Conservation (phyloP, 345 rosid genomes). For the Iberis pinnata region DNA sequence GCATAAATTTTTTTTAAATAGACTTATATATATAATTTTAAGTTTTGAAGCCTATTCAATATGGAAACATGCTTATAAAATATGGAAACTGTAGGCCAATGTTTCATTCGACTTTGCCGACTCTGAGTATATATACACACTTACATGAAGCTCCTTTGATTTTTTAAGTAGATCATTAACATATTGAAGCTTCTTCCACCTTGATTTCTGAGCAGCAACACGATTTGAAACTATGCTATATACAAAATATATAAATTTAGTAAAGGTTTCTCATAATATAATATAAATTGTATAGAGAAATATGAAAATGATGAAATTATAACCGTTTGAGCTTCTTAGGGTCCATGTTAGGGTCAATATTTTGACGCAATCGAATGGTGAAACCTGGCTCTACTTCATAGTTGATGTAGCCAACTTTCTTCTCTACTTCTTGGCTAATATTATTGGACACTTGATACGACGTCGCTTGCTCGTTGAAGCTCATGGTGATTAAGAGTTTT, state of each 20-base stretch:
- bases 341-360: slow-evolving; percentile 18
- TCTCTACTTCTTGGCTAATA: slow-evolving; percentile 11
- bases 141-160: slow-evolving; percentile 17
- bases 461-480: background rate
- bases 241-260: too few species aligned
- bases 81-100: too few species aligned
- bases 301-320: too few species aligned
- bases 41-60: too few species aligned
- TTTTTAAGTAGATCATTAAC: background rate
- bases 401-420: background rate
- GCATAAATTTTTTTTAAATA: too few species aligned
- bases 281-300: too few species aligned
- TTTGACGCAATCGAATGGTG: slow-evolving; percentile 4
- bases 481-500: background rate
- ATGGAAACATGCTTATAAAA: too few species aligned
- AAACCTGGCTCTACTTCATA: slow-evolving; percentile 19
- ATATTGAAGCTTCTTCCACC: slow-evolving; percentile 18
- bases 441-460: background rate
- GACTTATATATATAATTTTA: too few species aligned
- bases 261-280: too few species aligned
- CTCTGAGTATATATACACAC: background rate
- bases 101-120: too few species aligned
- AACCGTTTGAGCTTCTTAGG: slow-evolving; percentile 23
- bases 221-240: slow-evolving; percentile 20
- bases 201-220: slow-evolving; percentile 21